Base-by-base conservation (phyloP, 768 basidiomycete species). In the Lactifluus piperatus region DNA sequence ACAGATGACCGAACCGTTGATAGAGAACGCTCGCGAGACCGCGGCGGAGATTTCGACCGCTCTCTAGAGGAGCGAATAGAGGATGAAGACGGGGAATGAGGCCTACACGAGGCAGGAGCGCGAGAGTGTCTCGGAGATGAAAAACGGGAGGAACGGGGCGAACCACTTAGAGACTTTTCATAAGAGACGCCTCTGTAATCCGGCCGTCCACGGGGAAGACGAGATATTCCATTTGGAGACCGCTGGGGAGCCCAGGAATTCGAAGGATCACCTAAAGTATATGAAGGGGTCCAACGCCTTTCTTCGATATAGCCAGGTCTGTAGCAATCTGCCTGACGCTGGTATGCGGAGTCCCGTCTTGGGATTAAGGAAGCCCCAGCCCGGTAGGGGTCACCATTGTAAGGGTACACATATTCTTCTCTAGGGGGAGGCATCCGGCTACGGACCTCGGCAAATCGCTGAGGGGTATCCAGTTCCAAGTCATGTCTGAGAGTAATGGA, bases 1-100 rank as follows among this genome's bases (percentile, higher is more conserved):
- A 79, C 78, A 45, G 81, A 81, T 14, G 82, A 83, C 49, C 78
- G 78, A 61, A 82, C 83, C 37, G 72, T 71, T 41, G 79, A 79
- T 64, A 79, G 74, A 47, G 60, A 61, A 52, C 27, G 60, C 41
- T 56, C 60, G 22, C 29, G 60, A 52, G 60, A 61, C 3, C 49
- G 54, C 11, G 54, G 59, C 36, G 50, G 54, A 51, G 77, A 76
- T 66, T 71, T 71, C 51, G 68, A 59, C 49, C 70, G 73, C 63
- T 74, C 72, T 54, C 66, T 67, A 47, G 67, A 66, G 43, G 65
- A 69, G 44, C 71, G 71, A 45, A 62, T 66, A 57, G 67, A 68
- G 20, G 70, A 54, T 36, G 73, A 70, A 47, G 70, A 68, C 11
- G 56, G 24, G 67, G 61, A 47, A 59, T 57, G 56, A 61, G 54